Percentiles rank a stretch among this genome's conserved stretches.
Conservation (phyloP, 1,139 yeast genomes). For the Geotrichum bryndzae region DNA sequence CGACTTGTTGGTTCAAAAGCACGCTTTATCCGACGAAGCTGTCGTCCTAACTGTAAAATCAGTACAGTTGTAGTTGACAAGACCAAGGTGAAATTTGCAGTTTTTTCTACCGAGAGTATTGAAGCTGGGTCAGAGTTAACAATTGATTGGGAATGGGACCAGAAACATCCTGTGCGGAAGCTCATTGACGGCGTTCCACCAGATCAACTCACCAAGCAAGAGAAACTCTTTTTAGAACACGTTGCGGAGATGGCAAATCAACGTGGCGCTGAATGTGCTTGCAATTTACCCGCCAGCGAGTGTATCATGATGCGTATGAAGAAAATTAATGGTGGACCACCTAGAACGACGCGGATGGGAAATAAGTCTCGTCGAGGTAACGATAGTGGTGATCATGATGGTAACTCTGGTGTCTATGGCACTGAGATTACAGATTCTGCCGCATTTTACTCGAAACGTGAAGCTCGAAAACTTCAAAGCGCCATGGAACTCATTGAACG, state of each 20-base stretch:
- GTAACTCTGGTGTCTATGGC: constrained; percentile 9
- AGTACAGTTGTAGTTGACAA: constrained; percentile 47
- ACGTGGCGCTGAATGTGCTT: constrained; percentile 68
- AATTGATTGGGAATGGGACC: constrained; percentile 86
- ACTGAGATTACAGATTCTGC: constrained; percentile 15
- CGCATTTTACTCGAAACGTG: constrained; percentile 26
- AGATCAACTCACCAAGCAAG: constrained; percentile 30
- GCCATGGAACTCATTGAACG: constrained; percentile 29
- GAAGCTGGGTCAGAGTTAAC: constrained; percentile 62
- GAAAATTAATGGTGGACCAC: constrained; percentile 18
- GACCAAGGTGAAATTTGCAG: constrained; percentile 47
- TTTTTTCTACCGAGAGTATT: constrained; percentile 54
- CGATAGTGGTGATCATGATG: constrained; percentile 6
- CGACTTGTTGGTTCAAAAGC: constrained; percentile 72
- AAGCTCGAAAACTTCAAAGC: constrained; percentile 28
- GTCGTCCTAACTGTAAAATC: constrained; percentile 67
- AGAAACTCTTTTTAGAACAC: constrained; percentile 24
- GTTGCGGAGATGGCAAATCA: constrained; percentile 25
- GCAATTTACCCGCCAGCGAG: constrained; percentile 36
- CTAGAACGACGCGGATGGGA: constrained; percentile 18
- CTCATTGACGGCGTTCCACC: constrained; percentile 41
- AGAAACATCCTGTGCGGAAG: constrained; percentile 61
- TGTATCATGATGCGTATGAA: constrained; percentile 28
- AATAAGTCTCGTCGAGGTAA: constrained; percentile 16
- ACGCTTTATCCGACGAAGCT: constrained; percentile 69